Conservation (phyloP, 805 yeast genomes). For the Zygosaccharomyces kombuchaensis region DNA sequence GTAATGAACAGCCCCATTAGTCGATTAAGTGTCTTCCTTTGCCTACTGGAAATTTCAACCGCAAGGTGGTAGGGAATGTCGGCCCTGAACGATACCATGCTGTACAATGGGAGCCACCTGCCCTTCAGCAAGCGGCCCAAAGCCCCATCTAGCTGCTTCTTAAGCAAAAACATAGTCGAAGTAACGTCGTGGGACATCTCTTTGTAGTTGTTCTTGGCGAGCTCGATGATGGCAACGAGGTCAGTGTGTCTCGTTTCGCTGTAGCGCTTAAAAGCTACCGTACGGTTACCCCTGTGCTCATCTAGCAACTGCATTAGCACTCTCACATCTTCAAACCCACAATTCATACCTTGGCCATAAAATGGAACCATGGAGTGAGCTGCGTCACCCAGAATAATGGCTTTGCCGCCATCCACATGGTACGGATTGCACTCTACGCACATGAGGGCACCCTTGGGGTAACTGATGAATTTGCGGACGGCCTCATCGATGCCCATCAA, state of each 20-base stretch:
- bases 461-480: slow-evolving; percentile 44
- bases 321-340: slow-evolving; percentile 89
- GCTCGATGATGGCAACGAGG: slow-evolving; percentile 65
- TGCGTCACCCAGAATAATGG: slow-evolving; percentile 81
- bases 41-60: slow-evolving; percentile 49
- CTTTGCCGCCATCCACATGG: slow-evolving; percentile 52
- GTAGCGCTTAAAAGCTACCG: slow-evolving; percentile 51
- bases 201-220: slow-evolving; percentile 74
- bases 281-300: slow-evolving; percentile 37
- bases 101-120: slow-evolving; percentile 78
- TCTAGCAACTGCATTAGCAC: slow-evolving; percentile 53
- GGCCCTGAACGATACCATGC: slow-evolving; percentile 86
- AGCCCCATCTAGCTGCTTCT: slow-evolving; percentile 64
- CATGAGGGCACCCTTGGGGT: slow-evolving; percentile 77
- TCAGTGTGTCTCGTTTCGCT: slow-evolving; percentile 57
- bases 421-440: slow-evolving; percentile 69
- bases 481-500: slow-evolving; percentile 60
- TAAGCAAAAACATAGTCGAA: slow-evolving; percentile 51
- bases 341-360: slow-evolving; percentile 95
- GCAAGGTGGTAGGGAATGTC: slow-evolving; percentile 78
- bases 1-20: slow-evolving; percentile 18
- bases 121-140: slow-evolving; percentile 57
- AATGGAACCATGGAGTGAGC: slow-evolving; percentile 98
- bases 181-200: slow-evolving; percentile 86
- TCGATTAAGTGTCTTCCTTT: slow-evolving; percentile 44